Base-by-base conservation (phyloP, 2,329 filamentous ascomycete genomes). In the Tolypocladium inflatum region DNA sequence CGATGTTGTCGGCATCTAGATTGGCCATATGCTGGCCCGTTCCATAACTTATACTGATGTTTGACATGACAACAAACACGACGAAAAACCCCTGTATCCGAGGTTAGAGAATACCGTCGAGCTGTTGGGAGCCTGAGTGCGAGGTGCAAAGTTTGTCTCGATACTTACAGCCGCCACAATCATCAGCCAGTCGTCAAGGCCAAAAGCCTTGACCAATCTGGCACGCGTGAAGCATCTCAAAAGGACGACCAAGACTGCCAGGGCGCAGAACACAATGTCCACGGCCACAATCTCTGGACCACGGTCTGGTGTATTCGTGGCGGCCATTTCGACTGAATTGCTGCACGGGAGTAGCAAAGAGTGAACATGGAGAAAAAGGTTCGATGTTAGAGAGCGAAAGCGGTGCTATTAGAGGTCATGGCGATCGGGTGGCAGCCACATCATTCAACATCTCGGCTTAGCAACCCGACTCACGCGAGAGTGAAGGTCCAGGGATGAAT, bases 21-120 rank as follows among this genome's bases (percentile, higher is more conserved):
- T 76, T 71, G 2, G 21, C 42, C 26, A 64, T 64, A 60, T 76
- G 73, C 3, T 70, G 67, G 4, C 76, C 75, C 0, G 75, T 78
- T 21, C 76, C 76, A 61, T 75, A 68, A 13, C 68, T 59, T 30
- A 77, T 65, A 23, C 76, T 75, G 0, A 13, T 21, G 26, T 57
- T 60, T 2, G 59, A 66, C 42, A 3, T 73, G 65, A 0, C 72
- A 68, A 45, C 64, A 70, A n/a, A 77, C 6, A 70, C 59, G n/a
- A 68, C 58, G 58, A 76, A 77, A n/a, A 65, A 69, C 9, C 62
- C 60, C 72, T 74, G 23, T 0, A 42, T n/a, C 37, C 19, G 9
- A 1, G 35, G 19, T 55, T 53, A 42, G 54, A 26, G 5, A 53
- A 4, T 38, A 7, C 17, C 11, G 30, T 35, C 10, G 8, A 33